Conservation (phyloP, 768 basidiomycete species). For the Russula virescens region DNA sequence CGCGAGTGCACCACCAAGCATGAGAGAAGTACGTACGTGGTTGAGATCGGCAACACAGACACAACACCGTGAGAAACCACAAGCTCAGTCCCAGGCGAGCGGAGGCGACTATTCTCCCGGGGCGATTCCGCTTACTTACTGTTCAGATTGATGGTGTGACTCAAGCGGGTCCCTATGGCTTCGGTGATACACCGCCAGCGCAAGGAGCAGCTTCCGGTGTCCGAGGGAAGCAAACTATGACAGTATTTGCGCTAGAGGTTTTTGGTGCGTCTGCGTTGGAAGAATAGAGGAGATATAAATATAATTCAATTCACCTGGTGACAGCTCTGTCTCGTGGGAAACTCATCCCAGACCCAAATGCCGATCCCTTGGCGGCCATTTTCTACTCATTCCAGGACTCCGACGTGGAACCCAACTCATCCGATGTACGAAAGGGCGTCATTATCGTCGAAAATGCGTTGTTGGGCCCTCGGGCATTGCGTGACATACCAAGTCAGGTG, state of each 20-base stretch:
- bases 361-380: constrained; percentile 59
- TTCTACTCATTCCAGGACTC: constrained; percentile 70
- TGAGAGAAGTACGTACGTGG: constrained; percentile 50
- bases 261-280: constrained; percentile 53
- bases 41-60: constrained; percentile 34
- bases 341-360: constrained; percentile 58
- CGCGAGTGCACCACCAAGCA: constrained; percentile 60
- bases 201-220: constrained; percentile 33
- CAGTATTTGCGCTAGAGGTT: constrained; percentile 74
- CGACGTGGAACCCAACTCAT: constrained; percentile 30
- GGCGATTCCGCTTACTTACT: constrained; percentile 2
- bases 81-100: constrained; percentile 49
- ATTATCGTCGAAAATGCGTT: constrained; percentile 45
- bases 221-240: constrained; percentile 67
- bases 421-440: constrained; percentile 40
- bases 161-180: constrained; percentile 63
- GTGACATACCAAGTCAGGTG: constrained; percentile 42
- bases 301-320: not conserved
- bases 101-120: not conserved
- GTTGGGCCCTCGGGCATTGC: constrained; percentile 39
- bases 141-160: constrained; percentile 67
- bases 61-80: constrained; percentile 23
- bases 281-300: not conserved
- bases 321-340: constrained; percentile 45
- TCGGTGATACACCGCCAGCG: constrained; percentile 50